Conservation (phyloP, 176 grass and related monocot genomes). For the Triticum monococcum region DNA sequence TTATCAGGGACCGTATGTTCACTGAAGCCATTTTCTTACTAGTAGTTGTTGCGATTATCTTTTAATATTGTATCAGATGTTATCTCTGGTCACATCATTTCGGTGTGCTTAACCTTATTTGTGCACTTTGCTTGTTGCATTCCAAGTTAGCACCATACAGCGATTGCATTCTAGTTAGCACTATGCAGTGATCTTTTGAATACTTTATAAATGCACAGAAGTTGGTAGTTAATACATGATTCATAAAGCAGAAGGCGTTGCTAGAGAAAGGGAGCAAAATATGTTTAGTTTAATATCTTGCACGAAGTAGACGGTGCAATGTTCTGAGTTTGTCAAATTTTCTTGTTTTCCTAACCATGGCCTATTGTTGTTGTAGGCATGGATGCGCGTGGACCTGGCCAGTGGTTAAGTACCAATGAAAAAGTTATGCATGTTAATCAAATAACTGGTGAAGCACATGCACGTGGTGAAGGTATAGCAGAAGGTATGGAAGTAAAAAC, state of each 20-base stretch:
- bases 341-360: slow-evolving; percentile 21
- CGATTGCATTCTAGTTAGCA: background rate
- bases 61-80: background rate
- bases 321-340: background rate
- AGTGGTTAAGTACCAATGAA: slow-evolving; percentile 86
- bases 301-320: background rate
- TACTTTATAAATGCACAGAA: background rate
- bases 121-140: background rate
- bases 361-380: slow-evolving; percentile 31
- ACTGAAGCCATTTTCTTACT: slow-evolving; percentile 30
- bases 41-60: background rate
- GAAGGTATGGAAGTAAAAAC: slow-evolving; percentile 57
- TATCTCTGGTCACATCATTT: slow-evolving; percentile 1
- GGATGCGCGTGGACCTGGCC: slow-evolving; percentile 48
- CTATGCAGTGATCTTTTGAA: background rate
- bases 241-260: background rate
- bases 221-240: slow-evolving; percentile 9
- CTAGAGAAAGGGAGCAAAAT: background rate
- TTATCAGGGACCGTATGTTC: slow-evolving; percentile 63
- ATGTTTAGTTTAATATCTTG: slow-evolving; percentile 11
- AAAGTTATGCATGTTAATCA: slow-evolving; percentile 62
- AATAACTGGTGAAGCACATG: slow-evolving; percentile 75
- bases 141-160: background rate
- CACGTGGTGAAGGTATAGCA: slow-evolving; percentile 58
- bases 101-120: background rate